Evolutionary conservation across 1,139 yeast species (phyloP).

Genomic region (Kodamaea sp.): DNA sequence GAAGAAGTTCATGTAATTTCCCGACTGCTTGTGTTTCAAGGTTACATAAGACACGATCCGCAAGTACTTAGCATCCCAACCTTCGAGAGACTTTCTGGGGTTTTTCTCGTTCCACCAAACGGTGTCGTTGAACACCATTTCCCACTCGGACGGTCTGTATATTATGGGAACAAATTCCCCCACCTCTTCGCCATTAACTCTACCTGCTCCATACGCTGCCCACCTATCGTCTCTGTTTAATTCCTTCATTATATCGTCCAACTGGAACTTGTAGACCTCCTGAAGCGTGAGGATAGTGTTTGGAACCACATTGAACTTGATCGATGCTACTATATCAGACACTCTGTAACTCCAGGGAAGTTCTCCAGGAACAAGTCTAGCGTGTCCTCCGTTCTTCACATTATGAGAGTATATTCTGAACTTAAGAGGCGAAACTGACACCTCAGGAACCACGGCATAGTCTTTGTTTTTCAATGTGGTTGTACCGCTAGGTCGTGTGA

Average conservation of each 20-base stretch:
- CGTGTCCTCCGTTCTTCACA: conserved; percentile 37
- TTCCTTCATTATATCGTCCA: conserved; percentile 31
- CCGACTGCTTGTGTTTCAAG: conserved; percentile 30
- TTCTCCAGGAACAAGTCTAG: conserved; percentile 30
- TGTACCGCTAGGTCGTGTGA: too few relatives aligned
- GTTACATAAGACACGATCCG: conserved; percentile 50
- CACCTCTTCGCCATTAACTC: conserved; percentile 32
- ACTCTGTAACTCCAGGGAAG: conserved; percentile 30
- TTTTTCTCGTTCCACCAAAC: conserved; percentile 37
- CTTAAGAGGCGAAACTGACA: conserved; percentile 15
- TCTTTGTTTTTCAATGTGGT: conserved; percentile 19
- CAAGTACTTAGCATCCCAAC: conserved; percentile 58
- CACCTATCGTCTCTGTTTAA: conserved; percentile 33
- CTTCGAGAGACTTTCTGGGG: conserved; percentile 30
- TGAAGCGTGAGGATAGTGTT: conserved; percentile 37
- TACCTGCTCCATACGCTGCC: conserved; percentile 36
- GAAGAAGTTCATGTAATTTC: conserved; percentile 41
- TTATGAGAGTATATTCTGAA: conserved; percentile 43
- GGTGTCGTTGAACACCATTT: conserved; percentile 30
- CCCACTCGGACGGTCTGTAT: conserved; percentile 33
- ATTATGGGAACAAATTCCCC: conserved; percentile 42
- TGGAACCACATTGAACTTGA: conserved; percentile 24
- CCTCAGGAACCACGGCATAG: conserved; percentile 19
- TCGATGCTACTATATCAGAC: conserved; percentile 28
- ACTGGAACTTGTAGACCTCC: conserved; percentile 37